Evolutionary conservation across 1,284 basidiomycete genomes (phyloP).

Genomic region (Heterobasidion annosum): DNA sequence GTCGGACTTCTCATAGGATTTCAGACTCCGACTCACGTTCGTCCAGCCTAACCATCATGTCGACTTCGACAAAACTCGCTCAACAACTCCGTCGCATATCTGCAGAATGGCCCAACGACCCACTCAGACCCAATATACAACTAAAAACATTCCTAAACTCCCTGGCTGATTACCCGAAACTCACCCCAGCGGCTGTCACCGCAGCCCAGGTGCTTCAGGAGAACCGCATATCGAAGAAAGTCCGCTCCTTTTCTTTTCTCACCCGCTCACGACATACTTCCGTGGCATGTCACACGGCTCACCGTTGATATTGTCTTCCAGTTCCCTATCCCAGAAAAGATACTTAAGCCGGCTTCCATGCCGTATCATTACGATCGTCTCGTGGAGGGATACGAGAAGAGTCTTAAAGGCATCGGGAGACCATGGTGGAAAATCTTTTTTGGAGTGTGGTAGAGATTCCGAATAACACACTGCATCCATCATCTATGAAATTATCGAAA

Average conservation of each 20-base stretch:
- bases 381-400: slow-evolving; percentile 63
- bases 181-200: slow-evolving; percentile 48
- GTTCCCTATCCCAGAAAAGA: slow-evolving; percentile 58
- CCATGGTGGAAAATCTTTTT: slow-evolving; percentile 80
- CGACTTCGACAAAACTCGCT: slow-evolving; percentile 30
- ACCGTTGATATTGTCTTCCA: slow-evolving; percentile 20
- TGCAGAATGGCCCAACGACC: slow-evolving; percentile 53
- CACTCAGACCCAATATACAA: slow-evolving; percentile 67
- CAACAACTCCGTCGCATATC: slow-evolving; percentile 46
- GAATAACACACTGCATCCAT: neutral
- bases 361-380: slow-evolving; percentile 65
- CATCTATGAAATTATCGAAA: neutral
- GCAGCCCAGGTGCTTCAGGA: slow-evolving; percentile 45
- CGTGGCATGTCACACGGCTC: neutral
- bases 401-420: slow-evolving; percentile 59
- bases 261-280: slow-evolving; percentile 1
- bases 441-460: slow-evolving; percentile 54
- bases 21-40: neutral
- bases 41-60: slow-evolving; percentile 7
- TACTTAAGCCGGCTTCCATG: slow-evolving; percentile 55
- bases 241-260: slow-evolving; percentile 24
- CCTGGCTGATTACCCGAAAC: slow-evolving; percentile 55
- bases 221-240: slow-evolving; percentile 48
- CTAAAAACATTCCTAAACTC: slow-evolving; percentile 54
- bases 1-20: neutral